A percentile compares a stretch with the other conserved stretches of the same genome.
phyloP scores from a whole-genome alignment of 1,284 basidiomycete species.

The Ustilago hordei region DNA sequence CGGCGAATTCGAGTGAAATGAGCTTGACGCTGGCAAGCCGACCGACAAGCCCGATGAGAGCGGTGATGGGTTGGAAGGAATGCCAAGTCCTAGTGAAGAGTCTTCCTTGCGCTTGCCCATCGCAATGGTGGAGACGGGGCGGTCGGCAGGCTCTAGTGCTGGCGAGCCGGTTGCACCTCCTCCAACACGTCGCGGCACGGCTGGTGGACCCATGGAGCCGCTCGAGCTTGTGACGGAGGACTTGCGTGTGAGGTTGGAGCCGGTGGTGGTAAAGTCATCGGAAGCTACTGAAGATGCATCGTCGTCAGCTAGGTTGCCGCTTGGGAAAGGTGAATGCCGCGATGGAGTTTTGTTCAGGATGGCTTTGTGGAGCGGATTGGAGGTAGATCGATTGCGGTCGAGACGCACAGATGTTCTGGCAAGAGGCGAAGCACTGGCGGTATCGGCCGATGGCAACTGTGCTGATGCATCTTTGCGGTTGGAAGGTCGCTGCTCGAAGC shows the following conservation, averaged over 20 bases:
- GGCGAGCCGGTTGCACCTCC: constrained; percentile 24
- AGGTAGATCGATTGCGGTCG: constrained; percentile 38
- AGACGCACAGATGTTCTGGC: constrained; percentile 21
- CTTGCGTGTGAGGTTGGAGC: constrained; percentile 48
- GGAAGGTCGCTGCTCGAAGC: constrained; percentile 20
- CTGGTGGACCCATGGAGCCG: constrained; percentile 52
- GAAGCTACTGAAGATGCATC: constrained; percentile 39
- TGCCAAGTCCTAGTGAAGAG: constrained; percentile 39
- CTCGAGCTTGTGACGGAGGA: constrained; percentile 47
- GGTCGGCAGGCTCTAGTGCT: constrained; percentile 34
- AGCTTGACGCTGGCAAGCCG: constrained; percentile 32
- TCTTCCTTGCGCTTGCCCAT: constrained; percentile 52
- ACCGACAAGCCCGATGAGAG: constrained; percentile 34
- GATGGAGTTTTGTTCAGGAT: constrained; percentile 36
- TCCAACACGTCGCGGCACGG: constrained; percentile 36
- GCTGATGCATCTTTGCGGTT: constrained; percentile 17
- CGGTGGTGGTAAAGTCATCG: constrained; percentile 34
- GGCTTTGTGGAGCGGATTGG: constrained; percentile 41
- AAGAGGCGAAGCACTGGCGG: constrained; percentile 19
- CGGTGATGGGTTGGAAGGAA: constrained; percentile 41
- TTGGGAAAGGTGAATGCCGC: constrained; percentile 24
- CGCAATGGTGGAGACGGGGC: constrained; percentile 35
- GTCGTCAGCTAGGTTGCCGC: constrained; percentile 24
- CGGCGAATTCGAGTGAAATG: constrained; percentile 41
- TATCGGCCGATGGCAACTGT: constrained; percentile 7